phyloP scores from a whole-genome alignment of 805 yeast species.

The Hanseniaspora valbyensis region DNA sequence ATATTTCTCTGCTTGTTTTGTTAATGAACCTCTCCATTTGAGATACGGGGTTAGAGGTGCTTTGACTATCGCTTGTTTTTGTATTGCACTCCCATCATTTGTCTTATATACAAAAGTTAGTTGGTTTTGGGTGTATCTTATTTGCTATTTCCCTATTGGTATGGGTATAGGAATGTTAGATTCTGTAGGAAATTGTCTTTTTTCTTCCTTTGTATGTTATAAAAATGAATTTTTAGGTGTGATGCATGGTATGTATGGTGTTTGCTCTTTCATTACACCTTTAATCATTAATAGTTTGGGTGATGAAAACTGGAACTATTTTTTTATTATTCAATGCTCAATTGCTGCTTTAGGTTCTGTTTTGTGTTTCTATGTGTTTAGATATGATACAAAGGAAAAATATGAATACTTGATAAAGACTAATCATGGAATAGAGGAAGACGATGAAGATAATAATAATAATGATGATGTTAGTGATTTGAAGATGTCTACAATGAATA shows the following conservation, averaged over 20 bases:
- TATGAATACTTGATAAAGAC: constrained; percentile 23
- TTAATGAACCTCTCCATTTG: constrained; percentile 25
- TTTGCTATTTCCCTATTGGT: constrained; percentile 28
- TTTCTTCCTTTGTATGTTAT: constrained; percentile 31
- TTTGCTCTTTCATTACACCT: constrained; percentile 63
- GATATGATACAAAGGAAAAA: constrained; percentile 33
- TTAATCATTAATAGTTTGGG: constrained; percentile 42
- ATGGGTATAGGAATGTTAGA: constrained; percentile 29
- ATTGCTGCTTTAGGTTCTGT: constrained; percentile 29
- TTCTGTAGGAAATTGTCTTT: constrained; percentile 27
- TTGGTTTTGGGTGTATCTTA: constrained; percentile 21
- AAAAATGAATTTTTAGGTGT: constrained; percentile 50
- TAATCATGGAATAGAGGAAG: constrained; percentile 17
- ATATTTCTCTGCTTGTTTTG: constrained; percentile 25
- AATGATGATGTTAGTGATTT: neutral
- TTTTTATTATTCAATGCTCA: constrained; percentile 29
- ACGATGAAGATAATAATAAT: neutral
- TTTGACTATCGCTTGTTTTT: constrained; percentile 21
- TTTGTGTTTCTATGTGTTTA: constrained; percentile 36
- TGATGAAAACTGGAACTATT: constrained; percentile 25
- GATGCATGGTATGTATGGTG: constrained; percentile 59
- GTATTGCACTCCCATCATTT: constrained; percentile 9
- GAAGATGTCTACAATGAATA: constrained; percentile 13
- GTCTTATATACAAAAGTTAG: constrained; percentile 22
- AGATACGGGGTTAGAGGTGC: constrained; percentile 26